Evolutionary conservation across 108 stramenopile genomes (phyloP).

Genomic region (Cyclotella choctawhatcheeana): DNA sequence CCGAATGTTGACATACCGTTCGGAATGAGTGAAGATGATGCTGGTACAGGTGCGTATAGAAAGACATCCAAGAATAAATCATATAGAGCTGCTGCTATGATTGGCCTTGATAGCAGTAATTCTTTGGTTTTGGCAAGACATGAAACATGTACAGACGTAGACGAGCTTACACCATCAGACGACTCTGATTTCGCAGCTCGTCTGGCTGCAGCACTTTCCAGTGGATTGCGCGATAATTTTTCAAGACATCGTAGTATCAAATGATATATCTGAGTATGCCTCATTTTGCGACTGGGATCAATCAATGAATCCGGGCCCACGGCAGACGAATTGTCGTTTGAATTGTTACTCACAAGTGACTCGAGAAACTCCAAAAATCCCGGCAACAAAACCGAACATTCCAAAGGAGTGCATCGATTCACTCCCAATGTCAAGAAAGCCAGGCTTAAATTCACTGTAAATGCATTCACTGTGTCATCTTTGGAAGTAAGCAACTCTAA

Average conservation of each 20-base stretch:
- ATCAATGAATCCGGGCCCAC: conserved; percentile 16
- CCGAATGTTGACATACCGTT: conserved; percentile 63
- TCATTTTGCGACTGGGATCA: conserved; percentile 45
- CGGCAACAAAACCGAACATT: conserved; percentile 51
- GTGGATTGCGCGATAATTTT: conserved; percentile 25
- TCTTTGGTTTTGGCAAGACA: conserved; percentile 13
- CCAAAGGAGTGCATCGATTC: conserved; percentile 52
- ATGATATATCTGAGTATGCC: conserved; percentile 70
- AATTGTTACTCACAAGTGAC: neutral
- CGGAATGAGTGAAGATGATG: conserved; percentile 57
- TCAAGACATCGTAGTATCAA: conserved; percentile 70
- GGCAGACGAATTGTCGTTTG: neutral
- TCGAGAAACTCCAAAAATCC: conserved; percentile 59
- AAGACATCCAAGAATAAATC: conserved; percentile 69
- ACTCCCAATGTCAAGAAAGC: conserved; percentile 77
- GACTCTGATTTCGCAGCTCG: conserved; percentile 4
- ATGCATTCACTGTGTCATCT: conserved; percentile 54
- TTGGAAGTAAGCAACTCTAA: conserved; percentile 50
- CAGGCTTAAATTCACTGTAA: conserved; percentile 75
- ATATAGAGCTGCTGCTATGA: conserved; percentile 56
- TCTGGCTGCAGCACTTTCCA: conserved; percentile 29
- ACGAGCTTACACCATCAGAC: conserved; percentile 4
- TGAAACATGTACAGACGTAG: neutral
- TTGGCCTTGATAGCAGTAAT: conserved; percentile 12
- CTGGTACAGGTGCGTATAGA: conserved; percentile 54